Evolutionary conservation across 2,329 filamentous ascomycete genomes (phyloP).

Genomic region (Pyricularia sp.): DNA sequence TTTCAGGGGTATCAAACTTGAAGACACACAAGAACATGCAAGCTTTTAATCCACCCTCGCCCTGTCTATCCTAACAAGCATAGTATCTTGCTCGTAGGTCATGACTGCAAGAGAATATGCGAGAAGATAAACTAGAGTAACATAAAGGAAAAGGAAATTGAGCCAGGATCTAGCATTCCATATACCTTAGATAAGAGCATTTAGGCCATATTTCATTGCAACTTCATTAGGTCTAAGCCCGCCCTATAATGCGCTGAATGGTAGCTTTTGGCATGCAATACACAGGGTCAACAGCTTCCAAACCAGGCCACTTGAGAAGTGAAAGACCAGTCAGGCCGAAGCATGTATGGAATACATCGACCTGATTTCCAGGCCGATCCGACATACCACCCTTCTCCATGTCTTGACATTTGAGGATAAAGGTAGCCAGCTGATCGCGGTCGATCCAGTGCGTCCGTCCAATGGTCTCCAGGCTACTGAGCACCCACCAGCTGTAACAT

Average conservation of each 20-base stretch:
- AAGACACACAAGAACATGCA: not conserved
- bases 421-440: conserved; percentile 63
- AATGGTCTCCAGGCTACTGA: conserved; percentile 86
- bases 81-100: not conserved
- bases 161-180: not conserved
- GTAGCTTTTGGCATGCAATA: conserved; percentile 74
- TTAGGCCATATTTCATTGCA: not conserved
- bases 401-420: conserved; percentile 88
- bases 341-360: conserved; percentile 92
- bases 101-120: not conserved
- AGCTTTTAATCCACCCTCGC: not conserved
- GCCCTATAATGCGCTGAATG: conserved; percentile 46
- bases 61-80: not conserved
- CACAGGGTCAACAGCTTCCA: conserved; percentile 75
- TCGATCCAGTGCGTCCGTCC: conserved; percentile 89
- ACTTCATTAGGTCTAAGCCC: not conserved
- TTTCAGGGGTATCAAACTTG: not conserved
- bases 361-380: conserved; percentile 86
- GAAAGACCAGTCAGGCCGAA: conserved; percentile 87
- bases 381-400: conserved; percentile 74
- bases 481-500: conserved; percentile 98
- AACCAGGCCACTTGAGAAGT: conserved; percentile 65
- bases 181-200: not conserved
- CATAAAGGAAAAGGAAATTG: not conserved
- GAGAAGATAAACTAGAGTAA: not conserved